Evolutionary conservation across 345 rosid genomes (phyloP), one percentile per base, ranked within the genome.

Genomic region (Eucalyptus globulus): DNA sequence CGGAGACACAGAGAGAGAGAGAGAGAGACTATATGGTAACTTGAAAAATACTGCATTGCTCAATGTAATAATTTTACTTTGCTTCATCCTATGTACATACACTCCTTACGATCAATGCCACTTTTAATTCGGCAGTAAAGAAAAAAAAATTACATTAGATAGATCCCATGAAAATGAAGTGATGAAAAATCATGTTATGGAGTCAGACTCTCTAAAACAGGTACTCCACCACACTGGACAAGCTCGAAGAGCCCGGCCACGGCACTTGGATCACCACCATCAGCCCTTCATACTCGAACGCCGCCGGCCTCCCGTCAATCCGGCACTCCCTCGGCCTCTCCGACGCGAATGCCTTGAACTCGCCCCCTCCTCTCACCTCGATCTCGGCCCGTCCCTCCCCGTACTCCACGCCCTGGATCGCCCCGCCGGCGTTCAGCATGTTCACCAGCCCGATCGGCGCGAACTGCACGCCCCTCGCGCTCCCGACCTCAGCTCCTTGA

Each of bases 371-470:
- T 90, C 90, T 95, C 45, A 97, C 93, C 50, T 93, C 95, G 11
- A 96, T 88, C 87, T 88, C 87, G 34, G 92, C 97, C 6, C 83
- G 49, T 9, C 58, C 72, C 1, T 91, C 94, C 47, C 89, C 62
- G 62, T 92, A 92, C 37, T 86, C 88, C 91, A 95, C 13, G 37
- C 97, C 95, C 65, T 90, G 95, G 80, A 97, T 91, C 9, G 99
- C 99, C 5, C 99, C 99, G 8, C 99, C 98, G 6, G 93, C 88
- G 92, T 98, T 98, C 72, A 97, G 97, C 99, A 97, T 98, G 93
- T 96, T 95, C 88, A 93, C 95, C 47, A 97, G 91, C 22, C 99
- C 99, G 47, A 97, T 93, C 0, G 99, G 99, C 7, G 99, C 99
- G 80, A 98, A 97, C 51, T 92, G 85, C 85, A 40, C 47, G 47